Evolutionary conservation across 2,329 filamentous ascomycete genomes (phyloP).

Genomic region (Dactylella cylindrospora): DNA sequence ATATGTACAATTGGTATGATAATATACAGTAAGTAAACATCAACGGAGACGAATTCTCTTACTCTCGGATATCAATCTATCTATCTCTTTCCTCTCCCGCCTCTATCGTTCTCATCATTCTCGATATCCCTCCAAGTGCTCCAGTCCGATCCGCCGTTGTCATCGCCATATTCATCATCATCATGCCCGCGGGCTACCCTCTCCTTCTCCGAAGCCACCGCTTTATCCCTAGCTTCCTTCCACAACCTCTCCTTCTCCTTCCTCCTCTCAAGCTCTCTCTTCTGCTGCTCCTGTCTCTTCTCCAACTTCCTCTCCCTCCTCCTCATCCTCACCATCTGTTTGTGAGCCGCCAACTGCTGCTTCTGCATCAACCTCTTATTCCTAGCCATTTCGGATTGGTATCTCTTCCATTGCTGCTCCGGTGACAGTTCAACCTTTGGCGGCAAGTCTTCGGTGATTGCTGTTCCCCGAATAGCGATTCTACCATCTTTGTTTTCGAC

Average conservation of each 20-base stretch:
- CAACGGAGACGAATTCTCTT: too few relatives aligned
- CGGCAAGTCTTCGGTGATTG: conserved; percentile 30
- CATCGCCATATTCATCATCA: not conserved
- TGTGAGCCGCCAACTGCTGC: conserved; percentile 20
- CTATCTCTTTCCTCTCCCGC: conserved; percentile 1
- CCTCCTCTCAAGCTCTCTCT: conserved; percentile 17
- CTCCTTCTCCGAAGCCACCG: not conserved
- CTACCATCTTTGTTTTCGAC: conserved; percentile 34
- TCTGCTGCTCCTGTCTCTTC: conserved; percentile 24
- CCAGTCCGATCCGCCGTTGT: not conserved
- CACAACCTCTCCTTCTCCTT: conserved; percentile 17
- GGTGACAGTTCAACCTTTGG: conserved; percentile 23
- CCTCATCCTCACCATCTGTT: conserved; percentile 13
- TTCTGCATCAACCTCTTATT: conserved; percentile 33
- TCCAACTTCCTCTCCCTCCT: conserved; percentile 29
- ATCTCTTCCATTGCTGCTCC: conserved; percentile 41
- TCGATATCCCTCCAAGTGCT: too few relatives aligned
- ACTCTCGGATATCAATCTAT: too few relatives aligned
- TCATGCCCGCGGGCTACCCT: not conserved
- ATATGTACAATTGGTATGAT: too few relatives aligned
- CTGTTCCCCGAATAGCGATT: conserved; percentile 26
- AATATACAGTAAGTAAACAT: too few relatives aligned
- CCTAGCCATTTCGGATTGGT: conserved; percentile 31
- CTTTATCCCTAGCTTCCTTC: conserved; percentile 14
- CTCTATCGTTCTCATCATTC: too few relatives aligned